Evolutionary conservation across 2,329 filamentous ascomycete species (phyloP).

Genomic region (Ophiostoma perfectum): DNA sequence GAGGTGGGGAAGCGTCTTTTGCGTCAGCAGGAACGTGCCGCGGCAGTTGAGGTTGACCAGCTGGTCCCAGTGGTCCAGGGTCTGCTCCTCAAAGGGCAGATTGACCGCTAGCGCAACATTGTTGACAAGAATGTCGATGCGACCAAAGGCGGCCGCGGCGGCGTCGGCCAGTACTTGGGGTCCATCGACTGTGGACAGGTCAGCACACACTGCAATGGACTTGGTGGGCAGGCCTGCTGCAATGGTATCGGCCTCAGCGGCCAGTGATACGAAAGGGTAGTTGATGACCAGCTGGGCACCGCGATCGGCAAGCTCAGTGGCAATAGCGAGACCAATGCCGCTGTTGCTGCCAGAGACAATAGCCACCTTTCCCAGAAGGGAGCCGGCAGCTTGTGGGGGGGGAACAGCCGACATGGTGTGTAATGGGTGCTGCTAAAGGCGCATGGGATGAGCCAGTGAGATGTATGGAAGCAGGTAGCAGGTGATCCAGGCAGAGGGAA

Average conservation of each 20-base stretch:
- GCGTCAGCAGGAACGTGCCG: constrained; percentile 48
- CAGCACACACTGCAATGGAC: constrained; percentile 39
- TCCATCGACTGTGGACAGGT: constrained; percentile 37
- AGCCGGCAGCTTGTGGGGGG: constrained; percentile 1
- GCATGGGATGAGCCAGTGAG: no score
- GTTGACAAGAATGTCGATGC: constrained; percentile 26
- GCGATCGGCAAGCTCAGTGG: constrained; percentile 39
- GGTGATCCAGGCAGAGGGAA: no score
- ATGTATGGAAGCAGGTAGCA: no score
- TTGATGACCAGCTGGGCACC: constrained; percentile 46
- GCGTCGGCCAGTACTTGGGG: constrained; percentile 36
- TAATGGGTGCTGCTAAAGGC: background rate
- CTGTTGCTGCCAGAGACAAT: constrained; percentile 43
- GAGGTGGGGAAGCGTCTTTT: constrained; percentile 49
- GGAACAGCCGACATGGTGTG: constrained; percentile 1
- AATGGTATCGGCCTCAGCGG: constrained; percentile 31
- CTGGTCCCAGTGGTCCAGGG: constrained; percentile 45
- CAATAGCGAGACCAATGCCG: constrained; percentile 44
- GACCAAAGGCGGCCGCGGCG: constrained; percentile 28
- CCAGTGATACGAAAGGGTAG: constrained; percentile 38
- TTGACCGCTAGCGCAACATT: constrained; percentile 32
- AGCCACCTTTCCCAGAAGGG: constrained; percentile 42
- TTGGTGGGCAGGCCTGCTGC: constrained; percentile 30
- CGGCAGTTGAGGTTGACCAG: constrained; percentile 56
- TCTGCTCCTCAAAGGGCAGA: constrained; percentile 38